Percentiles rank a stretch among this genome's conserved stretches.
These are phyloP conservation scores for Meredithiella fracta DNA, from an alignment of 2,329 filamentous ascomycete genomes.

Conservation along the genomic window DNA sequence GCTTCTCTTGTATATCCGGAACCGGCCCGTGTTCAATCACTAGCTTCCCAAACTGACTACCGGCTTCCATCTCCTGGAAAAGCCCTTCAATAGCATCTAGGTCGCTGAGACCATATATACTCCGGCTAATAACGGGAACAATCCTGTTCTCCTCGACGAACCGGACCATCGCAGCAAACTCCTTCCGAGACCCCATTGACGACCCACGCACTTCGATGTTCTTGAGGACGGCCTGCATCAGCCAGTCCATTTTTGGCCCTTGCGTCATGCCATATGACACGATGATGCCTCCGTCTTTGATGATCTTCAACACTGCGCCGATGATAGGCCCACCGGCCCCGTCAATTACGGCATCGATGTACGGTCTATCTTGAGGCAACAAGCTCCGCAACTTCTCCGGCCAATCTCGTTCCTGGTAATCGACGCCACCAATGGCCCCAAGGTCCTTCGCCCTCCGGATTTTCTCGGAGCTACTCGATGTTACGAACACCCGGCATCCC, in stretches of 20 bases:
- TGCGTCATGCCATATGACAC: conserved; percentile 84
- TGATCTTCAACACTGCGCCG: conserved; percentile 45
- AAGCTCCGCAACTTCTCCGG: conserved; percentile 53
- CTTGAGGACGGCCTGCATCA: conserved; percentile 67
- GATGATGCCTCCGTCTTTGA: conserved; percentile 74
- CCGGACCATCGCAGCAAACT: conserved; percentile 79
- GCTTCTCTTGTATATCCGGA: conserved; percentile 23
- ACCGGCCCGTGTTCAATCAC: conserved; percentile 52
- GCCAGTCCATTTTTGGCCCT: conserved; percentile 68
- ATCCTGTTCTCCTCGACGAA: conserved; percentile 64
- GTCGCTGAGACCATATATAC: conserved; percentile 57
- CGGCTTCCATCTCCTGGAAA: conserved; percentile 77
- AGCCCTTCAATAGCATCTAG: conserved; percentile 62
- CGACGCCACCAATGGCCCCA: conserved; percentile 69
- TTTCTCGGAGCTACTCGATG: conserved; percentile 58
- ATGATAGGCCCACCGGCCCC: conserved; percentile 79
- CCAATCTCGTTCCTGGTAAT: conserved; percentile 65
- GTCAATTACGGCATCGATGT: conserved; percentile 71
- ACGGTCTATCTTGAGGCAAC: conserved; percentile 49
- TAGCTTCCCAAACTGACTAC: conserved; percentile 80
- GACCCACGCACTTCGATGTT: conserved; percentile 73
- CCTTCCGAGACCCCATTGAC: conserved; percentile 80
- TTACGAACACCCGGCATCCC: conserved; percentile 68
- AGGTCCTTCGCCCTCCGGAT: conserved; percentile 53
- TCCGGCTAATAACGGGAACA: conserved; percentile 58